phyloP scores from a whole-genome alignment of 108 stramenopile species.

The Fragilaria crotonensis region DNA sequence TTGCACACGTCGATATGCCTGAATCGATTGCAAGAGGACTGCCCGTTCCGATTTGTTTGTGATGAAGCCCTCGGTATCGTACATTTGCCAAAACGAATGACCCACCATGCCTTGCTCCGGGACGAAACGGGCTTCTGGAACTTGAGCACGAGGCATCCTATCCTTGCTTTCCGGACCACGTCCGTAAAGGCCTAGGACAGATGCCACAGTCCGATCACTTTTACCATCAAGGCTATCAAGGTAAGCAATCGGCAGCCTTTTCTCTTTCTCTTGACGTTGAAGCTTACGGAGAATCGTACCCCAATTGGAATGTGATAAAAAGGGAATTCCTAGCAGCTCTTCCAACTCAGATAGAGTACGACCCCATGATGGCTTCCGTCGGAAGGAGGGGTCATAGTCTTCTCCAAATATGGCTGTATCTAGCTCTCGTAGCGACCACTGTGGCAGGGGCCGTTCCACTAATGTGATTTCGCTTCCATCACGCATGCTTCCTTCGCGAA shows the following conservation, averaged over 20 bases:
- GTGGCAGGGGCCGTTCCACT: constrained; percentile 16
- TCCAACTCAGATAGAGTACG: constrained; percentile 14
- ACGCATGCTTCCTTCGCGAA: constrained; percentile 13
- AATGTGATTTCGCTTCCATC: constrained; percentile 19
- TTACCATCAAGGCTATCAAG: too few relatives aligned
- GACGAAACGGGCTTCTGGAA: neutral
- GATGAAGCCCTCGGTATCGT: neutral
- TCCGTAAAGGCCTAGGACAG: neutral
- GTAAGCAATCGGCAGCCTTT: too few relatives aligned
- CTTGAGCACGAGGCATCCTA: neutral
- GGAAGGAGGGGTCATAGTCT: constrained; percentile 8
- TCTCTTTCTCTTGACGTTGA: too few relatives aligned
- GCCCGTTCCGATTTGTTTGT: neutral
- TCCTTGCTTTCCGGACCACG: neutral
- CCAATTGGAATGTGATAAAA: constrained; percentile 23
- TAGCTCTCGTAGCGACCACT: constrained; percentile 22
- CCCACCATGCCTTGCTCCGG: neutral
- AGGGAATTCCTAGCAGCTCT: constrained; percentile 13
- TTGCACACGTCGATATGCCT: neutral
- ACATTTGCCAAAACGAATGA: neutral
- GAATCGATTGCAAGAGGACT: neutral
- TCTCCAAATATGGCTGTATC: constrained; percentile 12
- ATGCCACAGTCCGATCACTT: too few relatives aligned
- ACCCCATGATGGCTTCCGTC: constrained; percentile 9
- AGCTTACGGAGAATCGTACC: too few relatives aligned